Base-by-base conservation (phyloP, 2,329 filamentous ascomycete genomes). In the Exserohilum rostratum region DNA sequence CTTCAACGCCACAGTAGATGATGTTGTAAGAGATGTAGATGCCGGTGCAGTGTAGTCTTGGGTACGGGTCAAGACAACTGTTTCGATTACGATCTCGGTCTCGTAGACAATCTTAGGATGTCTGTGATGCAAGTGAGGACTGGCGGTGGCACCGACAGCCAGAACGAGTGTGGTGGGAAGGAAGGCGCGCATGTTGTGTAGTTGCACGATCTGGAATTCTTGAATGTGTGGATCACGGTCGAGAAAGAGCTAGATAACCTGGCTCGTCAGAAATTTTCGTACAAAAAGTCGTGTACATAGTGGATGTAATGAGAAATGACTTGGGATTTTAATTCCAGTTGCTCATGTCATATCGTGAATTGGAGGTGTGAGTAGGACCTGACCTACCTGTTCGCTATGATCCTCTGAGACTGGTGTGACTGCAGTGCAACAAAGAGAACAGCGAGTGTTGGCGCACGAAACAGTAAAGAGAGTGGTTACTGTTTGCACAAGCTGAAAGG, bases 181-280 rank as follows among this genome's bases (percentile, higher is more conserved):
- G 12, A 56, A 60, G 22, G 64, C 65, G 50, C 64, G 69, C 71
- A 74, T 74, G 20, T 44, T 66, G 46, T 55, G 49, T n/a, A 35
- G 39, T 47, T 42, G 42, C n/a, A 20, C 40, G 50, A 13, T 47
- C 38, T 55, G 44, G 46, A 34, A 51, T 17, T 51, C 37, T 29
- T 50, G 4, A 25, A 7, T 7, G 22, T 25, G 7, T 5, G 22
- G 22, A 7, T 25, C 7, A 25, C 22, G 4, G 22, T 25, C 4
- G 7, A 25, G 22, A 25, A 5, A 7, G 22, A 4, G 4, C 4
- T 25, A 25, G 22, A n/a, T n/a, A n/a, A n/a, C n/a, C n/a, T 25
- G 22, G 22, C 4, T 25, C 7, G 22, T 25, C 22, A 25, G 22
- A 25, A 25, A 5, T 7, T 25, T 7, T 25, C 22, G 22, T 25